phyloP scores from a whole-genome alignment of 495 filamentous ascomycete genomes.

The Podospora didyma region DNA sequence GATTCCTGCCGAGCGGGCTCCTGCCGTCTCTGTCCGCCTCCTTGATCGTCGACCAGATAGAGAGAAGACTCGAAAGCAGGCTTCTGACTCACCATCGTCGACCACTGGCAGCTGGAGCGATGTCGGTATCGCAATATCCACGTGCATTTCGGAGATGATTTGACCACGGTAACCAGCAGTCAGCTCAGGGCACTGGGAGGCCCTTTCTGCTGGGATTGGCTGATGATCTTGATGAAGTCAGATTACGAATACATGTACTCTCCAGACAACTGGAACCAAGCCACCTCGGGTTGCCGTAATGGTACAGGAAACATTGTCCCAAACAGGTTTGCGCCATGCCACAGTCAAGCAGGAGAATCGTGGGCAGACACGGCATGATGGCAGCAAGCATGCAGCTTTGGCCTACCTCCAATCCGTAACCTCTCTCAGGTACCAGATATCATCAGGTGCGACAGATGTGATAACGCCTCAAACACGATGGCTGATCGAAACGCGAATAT shows the following conservation, averaged over 20 bases:
- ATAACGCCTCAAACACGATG: not conserved
- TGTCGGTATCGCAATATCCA: constrained; percentile 14
- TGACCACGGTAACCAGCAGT: constrained; percentile 1
- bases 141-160: constrained; percentile 4
- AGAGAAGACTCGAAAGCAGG: not conserved
- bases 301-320: constrained; percentile 4
- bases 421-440: not conserved
- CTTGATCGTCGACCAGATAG: not conserved
- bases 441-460: not conserved
- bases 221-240: constrained; percentile 7
- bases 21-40: not conserved
- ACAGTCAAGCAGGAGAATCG: not conserved
- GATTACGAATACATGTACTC: constrained; percentile 12
- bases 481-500: not conserved
- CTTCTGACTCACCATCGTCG: not conserved
- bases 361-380: not conserved
- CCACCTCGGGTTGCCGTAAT: constrained; percentile 4
- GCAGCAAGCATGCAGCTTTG: constrained; percentile 1
- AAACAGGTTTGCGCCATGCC: not conserved
- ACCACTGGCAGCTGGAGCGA: constrained; percentile 6
- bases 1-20: constrained; percentile 13
- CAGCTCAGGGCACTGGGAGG: constrained; percentile 8
- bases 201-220: constrained; percentile 17
- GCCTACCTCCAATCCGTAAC: not conserved
- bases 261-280: constrained; percentile 10